These are phyloP conservation scores for Amaranthus palmeri DNA, from an alignment of 148 eudicot genomes.

Conservation along the genomic window DNA sequence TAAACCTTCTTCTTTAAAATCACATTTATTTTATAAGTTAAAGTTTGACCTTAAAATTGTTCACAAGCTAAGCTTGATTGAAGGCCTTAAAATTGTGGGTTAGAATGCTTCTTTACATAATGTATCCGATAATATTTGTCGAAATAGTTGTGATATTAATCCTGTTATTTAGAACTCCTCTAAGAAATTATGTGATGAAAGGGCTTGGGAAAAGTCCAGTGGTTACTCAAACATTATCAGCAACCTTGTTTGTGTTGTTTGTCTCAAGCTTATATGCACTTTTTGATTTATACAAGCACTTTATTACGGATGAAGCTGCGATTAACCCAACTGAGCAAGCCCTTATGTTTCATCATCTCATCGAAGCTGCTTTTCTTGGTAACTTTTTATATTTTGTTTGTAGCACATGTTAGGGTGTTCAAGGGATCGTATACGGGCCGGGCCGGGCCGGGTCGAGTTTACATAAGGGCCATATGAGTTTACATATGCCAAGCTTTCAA, in stretches of 20 bases:
- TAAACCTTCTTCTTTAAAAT: neutral
- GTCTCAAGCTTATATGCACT: conserved; percentile 38
- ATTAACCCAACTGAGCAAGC: conserved; percentile 61
- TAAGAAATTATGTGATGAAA: conserved; percentile 36
- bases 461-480: no score
- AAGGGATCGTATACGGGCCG: no score
- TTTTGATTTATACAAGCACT: conserved; percentile 28
- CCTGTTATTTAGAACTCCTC: conserved; percentile 47
- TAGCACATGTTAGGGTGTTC: no score
- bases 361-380: conserved; percentile 64
- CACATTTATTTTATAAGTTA: neutral
- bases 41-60: neutral
- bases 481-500: no score
- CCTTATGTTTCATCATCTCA: conserved; percentile 52
- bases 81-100: neutral
- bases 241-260: conserved; percentile 39
- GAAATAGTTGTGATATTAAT: conserved; percentile 39
- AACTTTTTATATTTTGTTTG: neutral
- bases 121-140: conserved; percentile 36
- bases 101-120: conserved; percentile 38
- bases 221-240: conserved; percentile 41
- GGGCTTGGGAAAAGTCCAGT: conserved; percentile 49
- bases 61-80: neutral
- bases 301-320: conserved; percentile 22
- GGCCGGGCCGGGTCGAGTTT: no score